Evolutionary conservation across 495 filamentous ascomycete genomes (phyloP).

Genomic region (Hyaloscypha finlandica): DNA sequence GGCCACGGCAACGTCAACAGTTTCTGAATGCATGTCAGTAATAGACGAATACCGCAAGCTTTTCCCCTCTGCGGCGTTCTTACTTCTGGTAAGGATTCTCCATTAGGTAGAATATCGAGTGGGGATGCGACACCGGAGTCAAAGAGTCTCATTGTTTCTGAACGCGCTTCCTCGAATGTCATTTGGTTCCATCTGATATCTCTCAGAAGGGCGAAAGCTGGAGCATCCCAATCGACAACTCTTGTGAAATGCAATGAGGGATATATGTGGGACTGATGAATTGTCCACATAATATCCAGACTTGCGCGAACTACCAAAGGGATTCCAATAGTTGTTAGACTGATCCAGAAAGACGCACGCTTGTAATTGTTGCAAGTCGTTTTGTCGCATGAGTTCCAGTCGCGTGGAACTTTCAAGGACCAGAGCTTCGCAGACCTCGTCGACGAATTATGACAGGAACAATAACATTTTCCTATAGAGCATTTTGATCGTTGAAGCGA

Average conservation of each 20-base stretch:
- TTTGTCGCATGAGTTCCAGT: constrained; percentile 4
- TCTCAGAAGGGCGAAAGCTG: background rate
- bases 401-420: background rate
- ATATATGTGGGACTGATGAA: background rate
- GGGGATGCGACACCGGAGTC: background rate
- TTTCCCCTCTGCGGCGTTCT: no score
- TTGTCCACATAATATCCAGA: background rate
- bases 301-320: background rate
- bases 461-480: background rate
- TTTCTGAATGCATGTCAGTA: background rate
- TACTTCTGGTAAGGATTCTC: background rate
- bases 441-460: background rate
- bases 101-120: background rate
- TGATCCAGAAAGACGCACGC: constrained; percentile 7
- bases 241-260: background rate
- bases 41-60: background rate
- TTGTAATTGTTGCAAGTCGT: constrained; percentile 3
- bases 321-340: constrained; percentile 8
- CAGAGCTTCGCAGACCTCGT: background rate
- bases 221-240: background rate
- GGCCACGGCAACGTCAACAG: no score
- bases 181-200: background rate
- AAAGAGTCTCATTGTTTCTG: background rate
- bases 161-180: background rate
- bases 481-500: background rate